Evolutionary conservation across 2,329 filamentous ascomycete species (phyloP).

Genomic region (Tolypocladium inflatum): DNA sequence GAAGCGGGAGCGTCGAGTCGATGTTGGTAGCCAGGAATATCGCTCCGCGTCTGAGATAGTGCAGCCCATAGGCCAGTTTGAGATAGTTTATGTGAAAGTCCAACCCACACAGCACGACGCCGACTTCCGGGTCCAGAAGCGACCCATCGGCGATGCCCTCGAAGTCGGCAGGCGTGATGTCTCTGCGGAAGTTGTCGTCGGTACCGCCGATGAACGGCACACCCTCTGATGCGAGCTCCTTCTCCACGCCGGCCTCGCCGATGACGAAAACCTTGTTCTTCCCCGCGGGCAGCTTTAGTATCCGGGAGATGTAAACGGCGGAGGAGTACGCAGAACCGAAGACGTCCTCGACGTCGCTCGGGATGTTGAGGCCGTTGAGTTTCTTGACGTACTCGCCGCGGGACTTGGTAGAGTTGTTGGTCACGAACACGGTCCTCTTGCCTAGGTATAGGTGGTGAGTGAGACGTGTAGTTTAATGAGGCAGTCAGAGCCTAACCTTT

Average conservation of each 20-base stretch:
- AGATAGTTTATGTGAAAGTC: slow-evolving; percentile 96
- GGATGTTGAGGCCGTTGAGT: slow-evolving; percentile 71
- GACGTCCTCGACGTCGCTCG: slow-evolving; percentile 74
- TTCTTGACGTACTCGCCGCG: slow-evolving; percentile 89
- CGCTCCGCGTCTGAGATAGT: slow-evolving; percentile 77
- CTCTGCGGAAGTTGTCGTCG: slow-evolving; percentile 65
- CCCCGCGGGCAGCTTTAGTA: slow-evolving; percentile 66
- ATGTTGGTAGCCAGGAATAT: slow-evolving; percentile 88
- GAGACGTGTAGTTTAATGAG: not conserved
- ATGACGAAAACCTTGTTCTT: slow-evolving; percentile 93
- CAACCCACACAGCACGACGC: slow-evolving; percentile 77
- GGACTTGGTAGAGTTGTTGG: slow-evolving; percentile 98
- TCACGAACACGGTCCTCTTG: slow-evolving; percentile 91
- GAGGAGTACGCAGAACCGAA: slow-evolving; percentile 94
- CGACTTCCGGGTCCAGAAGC: slow-evolving; percentile 76
- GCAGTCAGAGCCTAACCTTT: slow-evolving; percentile 49
- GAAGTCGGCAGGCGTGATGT: slow-evolving; percentile 76
- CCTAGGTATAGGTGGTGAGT: slow-evolving; percentile 36
- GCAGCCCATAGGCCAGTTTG: slow-evolving; percentile 75
- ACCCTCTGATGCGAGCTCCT: slow-evolving; percentile 72
- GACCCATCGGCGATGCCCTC: slow-evolving; percentile 65
- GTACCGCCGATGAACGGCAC: slow-evolving; percentile 80
- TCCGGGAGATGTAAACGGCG: slow-evolving; percentile 90
- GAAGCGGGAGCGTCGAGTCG: slow-evolving; percentile 80
- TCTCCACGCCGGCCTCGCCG: slow-evolving; percentile 84